Evolutionary conservation across 352 stramenopile species (phyloP), one percentile per base, ranked within the genome.

Genomic region (Pythium grandisporangium): DNA sequence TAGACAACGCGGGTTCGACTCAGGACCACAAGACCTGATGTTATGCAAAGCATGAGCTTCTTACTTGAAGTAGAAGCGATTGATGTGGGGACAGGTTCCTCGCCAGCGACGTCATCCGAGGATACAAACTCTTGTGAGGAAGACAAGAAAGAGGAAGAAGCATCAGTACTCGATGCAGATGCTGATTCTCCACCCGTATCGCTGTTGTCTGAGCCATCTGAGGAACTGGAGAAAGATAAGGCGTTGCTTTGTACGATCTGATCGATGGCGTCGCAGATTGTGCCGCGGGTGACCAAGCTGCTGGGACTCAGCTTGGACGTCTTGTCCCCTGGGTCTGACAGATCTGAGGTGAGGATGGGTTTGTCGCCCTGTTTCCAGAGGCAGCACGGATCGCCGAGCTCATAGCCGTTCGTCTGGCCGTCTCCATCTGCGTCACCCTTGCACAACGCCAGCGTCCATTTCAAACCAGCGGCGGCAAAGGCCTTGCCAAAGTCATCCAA

Each of bases 381-480:
- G 53, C 81, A 94, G 61, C 82, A 89, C 12, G 79, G 76, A 37
- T 94, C 81, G 23, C 81, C 78, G 4, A 94, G 68, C 38, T 94
- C 81, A 51, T 87, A 62, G 27, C 81, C 81, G 51, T 94, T 94
- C 12, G 70, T 88, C 54, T 78, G 80, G 16, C 82, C 82, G 41
- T 94, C 82, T 43, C 68, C 70, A 45, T 94, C 82, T 22, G 72
- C 63, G 51, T 94, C 82, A 24, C 60, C 51, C 33, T 74, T 29
- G 39, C 81, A 94, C 20, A 94, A 48, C 17, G 46, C 29, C 4
- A 37, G 29, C 13, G 45, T 73, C 80, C 80, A 90, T 2, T 46
- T 36, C 43, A 69, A 51, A 10, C 64, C 66, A 0, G 64, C 66
- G 6, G 45, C 59, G 2, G 46, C 58, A 46, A 90, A 91, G 2